Base-by-base conservation (phyloP, 495 filamentous ascomycete genomes). In the Cercophora samala region DNA sequence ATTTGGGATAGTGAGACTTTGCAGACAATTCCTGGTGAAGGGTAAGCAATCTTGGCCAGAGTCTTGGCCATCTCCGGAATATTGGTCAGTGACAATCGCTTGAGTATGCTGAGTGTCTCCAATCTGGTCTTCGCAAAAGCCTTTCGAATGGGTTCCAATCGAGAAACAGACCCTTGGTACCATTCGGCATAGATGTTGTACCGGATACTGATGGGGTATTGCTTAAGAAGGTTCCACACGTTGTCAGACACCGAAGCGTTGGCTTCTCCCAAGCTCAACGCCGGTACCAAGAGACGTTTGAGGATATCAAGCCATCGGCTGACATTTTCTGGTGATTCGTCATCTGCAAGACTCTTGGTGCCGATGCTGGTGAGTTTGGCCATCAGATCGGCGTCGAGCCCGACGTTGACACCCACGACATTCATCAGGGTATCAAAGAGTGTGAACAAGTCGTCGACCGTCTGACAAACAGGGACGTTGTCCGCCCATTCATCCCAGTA, bases 401-500 rank as follows among this genome's bases (percentile, higher is more conserved):
- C 95, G 63, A 97, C 91, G 74, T 91, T 92, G 72, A 93, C 88
- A 8, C 95, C 93, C 0, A 91, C 88, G 24, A 93, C 80, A 67
- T 94, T 93, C 22, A 97, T 80, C 25, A 99, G 83, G 0, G 93
- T 93, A 56, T 88, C 87, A 77, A 92, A 96, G 13, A 99, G 86
- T 2, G 87, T 85, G 72, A 98, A 95, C 3, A 99, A 82, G 72
- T 99, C 95, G 69, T 97, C 92, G 5, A 96, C 86, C 3, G 82
- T 89, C 73, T 96, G 93, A 72, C 95, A 98, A 11, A 96, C 78
- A 2, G 96, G 96, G 29, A 98, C 82, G 68, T 93, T 94, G 68
- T 98, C 94, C 11, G 90, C 83, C 96, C 96, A 99, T 64, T 98
- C 93, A 66, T 97, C 94, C 88, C 93, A 97, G 77, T 98, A 99